These are phyloP conservation scores for Haematococcus lacustris DNA, from an alignment of 139 green algal species.

Conservation along the genomic window DNA sequence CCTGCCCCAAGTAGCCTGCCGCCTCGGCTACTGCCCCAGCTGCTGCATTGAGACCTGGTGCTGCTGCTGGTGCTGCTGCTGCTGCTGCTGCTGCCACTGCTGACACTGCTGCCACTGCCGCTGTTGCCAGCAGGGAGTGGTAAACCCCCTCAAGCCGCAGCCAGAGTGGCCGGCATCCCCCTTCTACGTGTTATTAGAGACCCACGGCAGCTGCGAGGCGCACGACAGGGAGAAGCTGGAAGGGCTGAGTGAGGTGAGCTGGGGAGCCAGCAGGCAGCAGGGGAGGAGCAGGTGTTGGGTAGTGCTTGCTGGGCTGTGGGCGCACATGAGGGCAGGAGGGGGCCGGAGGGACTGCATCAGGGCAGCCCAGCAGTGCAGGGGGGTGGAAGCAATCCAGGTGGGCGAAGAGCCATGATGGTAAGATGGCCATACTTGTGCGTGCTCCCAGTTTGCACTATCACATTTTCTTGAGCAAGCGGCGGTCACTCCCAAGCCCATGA, in stretches of 20 bases:
- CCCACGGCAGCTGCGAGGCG: conserved; percentile 57
- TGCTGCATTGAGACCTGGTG: background rate
- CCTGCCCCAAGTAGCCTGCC: too few species aligned
- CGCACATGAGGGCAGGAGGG: too few species aligned
- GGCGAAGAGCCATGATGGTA: too few species aligned
- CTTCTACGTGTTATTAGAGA: conserved; percentile 93
- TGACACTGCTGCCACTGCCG: background rate
- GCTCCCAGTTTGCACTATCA: too few species aligned
- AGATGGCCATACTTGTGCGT: too few species aligned
- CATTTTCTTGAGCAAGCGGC: too few species aligned
- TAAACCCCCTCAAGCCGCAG: background rate
- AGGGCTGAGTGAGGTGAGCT: conserved; percentile 60
- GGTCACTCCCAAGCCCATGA: too few species aligned
- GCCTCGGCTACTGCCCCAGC: background rate
- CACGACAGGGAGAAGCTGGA: conserved; percentile 79
- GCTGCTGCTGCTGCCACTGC: background rate
- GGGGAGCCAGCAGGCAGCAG: background rate
- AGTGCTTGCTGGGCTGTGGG: too few species aligned
- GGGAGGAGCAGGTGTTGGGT: too few species aligned
- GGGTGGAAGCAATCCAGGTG: too few species aligned
- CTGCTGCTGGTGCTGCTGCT: background rate
- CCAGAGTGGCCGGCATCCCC: background rate
- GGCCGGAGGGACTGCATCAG: too few species aligned
- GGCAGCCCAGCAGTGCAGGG: too few species aligned
- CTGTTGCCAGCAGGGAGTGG: background rate